phyloP scores from a whole-genome alignment of 2,329 filamentous ascomycete species.

The Sclerotinia minor region DNA sequence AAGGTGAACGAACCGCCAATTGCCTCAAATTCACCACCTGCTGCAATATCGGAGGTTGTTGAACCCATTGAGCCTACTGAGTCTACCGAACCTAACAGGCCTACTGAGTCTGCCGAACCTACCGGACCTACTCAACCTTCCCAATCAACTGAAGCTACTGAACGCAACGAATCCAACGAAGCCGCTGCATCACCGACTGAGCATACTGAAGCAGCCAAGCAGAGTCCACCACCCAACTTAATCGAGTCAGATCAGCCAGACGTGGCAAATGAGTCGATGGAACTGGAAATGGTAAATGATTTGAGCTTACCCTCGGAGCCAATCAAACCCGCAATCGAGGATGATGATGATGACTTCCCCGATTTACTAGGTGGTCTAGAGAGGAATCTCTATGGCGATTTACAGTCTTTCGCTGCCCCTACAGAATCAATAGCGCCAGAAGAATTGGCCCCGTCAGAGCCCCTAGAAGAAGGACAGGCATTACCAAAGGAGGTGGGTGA shows the following conservation, averaged over 20 bases:
- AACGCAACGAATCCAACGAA: not conserved
- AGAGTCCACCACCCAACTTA: not conserved
- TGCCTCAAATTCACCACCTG: not conserved
- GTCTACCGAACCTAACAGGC: not conserved
- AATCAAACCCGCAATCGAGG: slow-evolving; percentile 3
- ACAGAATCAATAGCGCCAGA: not conserved
- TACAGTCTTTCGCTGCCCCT: not conserved
- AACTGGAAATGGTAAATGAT: not conserved
- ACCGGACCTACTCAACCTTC: not conserved
- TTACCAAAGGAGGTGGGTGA: not conserved
- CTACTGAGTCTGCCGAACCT: not conserved
- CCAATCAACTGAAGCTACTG: not conserved
- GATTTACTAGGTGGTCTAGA: slow-evolving; percentile 39
- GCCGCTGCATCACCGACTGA: not conserved
- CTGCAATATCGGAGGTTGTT: not conserved
- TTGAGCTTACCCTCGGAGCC: not conserved
- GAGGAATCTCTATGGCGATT: slow-evolving; percentile 31
- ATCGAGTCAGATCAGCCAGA: not conserved
- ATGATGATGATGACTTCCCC: slow-evolving; percentile 35
- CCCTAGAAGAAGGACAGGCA: not conserved
- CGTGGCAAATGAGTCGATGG: not conserved
- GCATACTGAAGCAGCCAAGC: not conserved
- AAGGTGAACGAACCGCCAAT: not conserved
- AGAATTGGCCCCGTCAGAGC: not conserved
- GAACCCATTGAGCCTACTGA: not conserved